Base-by-base conservation (phyloP, 2,329 filamentous ascomycete genomes). In the Apiospora hydei region DNA sequence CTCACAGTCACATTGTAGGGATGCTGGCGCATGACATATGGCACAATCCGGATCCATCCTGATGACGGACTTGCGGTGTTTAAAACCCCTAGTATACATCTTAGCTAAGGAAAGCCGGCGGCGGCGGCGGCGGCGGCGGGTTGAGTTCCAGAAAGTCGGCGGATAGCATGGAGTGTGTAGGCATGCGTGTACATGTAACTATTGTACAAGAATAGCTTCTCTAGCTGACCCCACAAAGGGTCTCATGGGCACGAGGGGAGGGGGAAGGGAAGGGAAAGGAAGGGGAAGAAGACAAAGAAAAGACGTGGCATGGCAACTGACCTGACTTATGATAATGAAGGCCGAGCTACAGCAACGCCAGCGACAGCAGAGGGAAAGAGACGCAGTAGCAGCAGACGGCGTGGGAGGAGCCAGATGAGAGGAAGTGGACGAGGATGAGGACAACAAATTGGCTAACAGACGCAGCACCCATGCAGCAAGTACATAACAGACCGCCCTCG, bases 41-140 rank as follows among this genome's bases (percentile, higher is more conserved):
- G 90, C 90, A 81, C 91, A 93, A 82, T 92, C 89, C 61, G 90
- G 90, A 77, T 92, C 90, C 89, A 92, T 92, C 81, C 86, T 90
- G 81, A 88, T 86, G 80, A 87, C 77, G 73, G 83, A 80, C 81
- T 87, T 88, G 77, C 84, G 83, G 77, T 79, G 77, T 76, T 83
- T 82, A 51, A 18, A 51, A 16, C 66, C 69, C 53, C 69, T 70
- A 79, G 81, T 75, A 84, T 85, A 85, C 86, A 89, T 89, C 80
- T 87, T 85, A 86, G 85, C 82, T 77, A 76, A 75, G 75, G 75
- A 75, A 77, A 77, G 77, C 76, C 78, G 73, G 72, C 72, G 75
- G 43, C 75, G 78, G 72, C 72, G 75, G 43, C 75, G 78, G 72
- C 72, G 16, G 77, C 74, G 74, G 76, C 74, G 74, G 77, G 76